A percentile compares a stretch with the other conserved stretches of the same genome.
Conservation (phyloP, 192 early-diverging fungal genomes). For the Chytriomyces hyalinus region DNA sequence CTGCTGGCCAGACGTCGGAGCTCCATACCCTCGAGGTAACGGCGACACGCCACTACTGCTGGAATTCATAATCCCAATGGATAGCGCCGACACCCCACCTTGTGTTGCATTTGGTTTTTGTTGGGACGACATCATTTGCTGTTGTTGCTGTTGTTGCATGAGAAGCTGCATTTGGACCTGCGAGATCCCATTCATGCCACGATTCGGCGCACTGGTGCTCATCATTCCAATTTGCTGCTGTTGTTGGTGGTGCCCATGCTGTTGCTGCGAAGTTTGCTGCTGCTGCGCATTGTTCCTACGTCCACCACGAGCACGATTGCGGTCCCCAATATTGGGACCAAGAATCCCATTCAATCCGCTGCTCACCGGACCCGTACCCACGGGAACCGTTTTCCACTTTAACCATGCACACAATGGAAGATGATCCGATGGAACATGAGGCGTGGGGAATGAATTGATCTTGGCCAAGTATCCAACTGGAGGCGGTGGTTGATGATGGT, state of each 20-base stretch:
- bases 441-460: conserved; percentile 23
- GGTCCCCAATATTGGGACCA: neutral
- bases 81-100: conserved; percentile 9
- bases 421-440: conserved; percentile 31
- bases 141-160: conserved; percentile 31
- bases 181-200: neutral
- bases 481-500: conserved; percentile 32
- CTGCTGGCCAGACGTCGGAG: too few species aligned
- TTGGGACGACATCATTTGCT: neutral
- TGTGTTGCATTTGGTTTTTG: neutral
- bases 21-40: neutral
- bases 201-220: conserved; percentile 5
- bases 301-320: neutral
- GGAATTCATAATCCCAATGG: conserved; percentile 24
- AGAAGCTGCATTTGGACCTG: conserved; percentile 22
- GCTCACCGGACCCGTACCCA: conserved; percentile 20
- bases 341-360: neutral
- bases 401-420: conserved; percentile 34
- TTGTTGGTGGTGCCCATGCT: neutral
- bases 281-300: neutral
- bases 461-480: conserved; percentile 27
- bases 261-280: conserved; percentile 17
- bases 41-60: neutral
- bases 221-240: neutral
- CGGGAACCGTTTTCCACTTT: conserved; percentile 39